These are phyloP conservation scores for Populus hybrid DNA, from an alignment of 441 rosid genomes.

Conservation along the genomic window DNA sequence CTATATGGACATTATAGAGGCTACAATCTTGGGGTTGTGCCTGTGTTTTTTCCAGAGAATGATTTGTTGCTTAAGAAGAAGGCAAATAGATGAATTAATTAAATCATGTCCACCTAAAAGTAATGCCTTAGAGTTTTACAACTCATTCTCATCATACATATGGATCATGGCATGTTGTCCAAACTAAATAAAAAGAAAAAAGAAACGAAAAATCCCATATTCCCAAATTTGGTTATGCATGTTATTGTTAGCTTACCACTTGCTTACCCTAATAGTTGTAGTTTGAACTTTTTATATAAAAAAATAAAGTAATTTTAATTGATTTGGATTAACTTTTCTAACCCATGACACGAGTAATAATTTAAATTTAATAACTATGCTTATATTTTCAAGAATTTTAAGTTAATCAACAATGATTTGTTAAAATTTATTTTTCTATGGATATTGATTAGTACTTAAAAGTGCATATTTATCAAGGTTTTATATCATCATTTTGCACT, in stretches of 20 bases:
- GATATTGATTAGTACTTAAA: too few relatives aligned
- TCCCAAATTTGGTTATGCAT: background rate
- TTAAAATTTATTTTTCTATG: too few relatives aligned
- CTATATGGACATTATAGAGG: slow-evolving; percentile 1
- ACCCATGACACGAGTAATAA: too few relatives aligned
- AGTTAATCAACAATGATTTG: too few relatives aligned
- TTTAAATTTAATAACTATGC: too few relatives aligned
- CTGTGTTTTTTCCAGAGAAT: slow-evolving; percentile 14
- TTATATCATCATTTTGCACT: too few relatives aligned
- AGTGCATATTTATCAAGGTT: too few relatives aligned
- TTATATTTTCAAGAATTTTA: too few relatives aligned
- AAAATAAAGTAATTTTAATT: too few relatives aligned
- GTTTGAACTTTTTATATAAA: too few relatives aligned
- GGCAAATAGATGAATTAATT: slow-evolving; percentile 12
- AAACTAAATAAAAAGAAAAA: background rate
- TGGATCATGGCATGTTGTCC: background rate
- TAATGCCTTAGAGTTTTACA: background rate
- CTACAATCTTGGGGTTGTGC: slow-evolving; percentile 23
- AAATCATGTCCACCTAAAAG: background rate
- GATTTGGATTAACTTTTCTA: too few relatives aligned
- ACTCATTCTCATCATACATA: background rate
- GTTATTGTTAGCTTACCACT: background rate
- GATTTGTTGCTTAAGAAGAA: slow-evolving; percentile 26
- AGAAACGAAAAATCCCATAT: background rate
- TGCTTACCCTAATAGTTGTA: background rate